Conservation (phyloP, 2,329 filamentous ascomycete genomes). For the Fusarium hainanense region DNA sequence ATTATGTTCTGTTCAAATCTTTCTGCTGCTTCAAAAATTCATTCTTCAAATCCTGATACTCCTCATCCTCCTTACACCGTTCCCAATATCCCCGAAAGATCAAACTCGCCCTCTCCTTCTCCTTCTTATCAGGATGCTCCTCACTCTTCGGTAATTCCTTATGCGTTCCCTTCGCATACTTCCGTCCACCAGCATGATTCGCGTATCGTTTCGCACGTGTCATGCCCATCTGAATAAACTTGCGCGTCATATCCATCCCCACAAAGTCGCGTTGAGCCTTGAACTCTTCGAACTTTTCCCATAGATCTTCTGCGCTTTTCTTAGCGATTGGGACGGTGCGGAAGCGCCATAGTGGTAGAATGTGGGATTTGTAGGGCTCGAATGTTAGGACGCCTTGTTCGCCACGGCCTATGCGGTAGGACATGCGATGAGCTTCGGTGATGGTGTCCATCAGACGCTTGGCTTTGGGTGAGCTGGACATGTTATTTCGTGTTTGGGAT, state of each 20-base stretch:
- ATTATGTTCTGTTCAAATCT: not conserved
- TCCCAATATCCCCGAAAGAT: conserved; percentile 40
- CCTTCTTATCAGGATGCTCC: conserved; percentile 28
- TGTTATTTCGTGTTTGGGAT: too few relatives aligned
- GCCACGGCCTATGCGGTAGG: conserved; percentile 68
- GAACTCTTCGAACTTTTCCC: conserved; percentile 63
- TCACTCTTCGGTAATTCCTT: conserved; percentile 32
- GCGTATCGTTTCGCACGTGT: conserved; percentile 69
- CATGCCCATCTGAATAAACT: conserved; percentile 75
- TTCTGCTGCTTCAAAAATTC: conserved; percentile 28
- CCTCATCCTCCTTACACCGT: conserved; percentile 37
- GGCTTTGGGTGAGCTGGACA: not conserved
- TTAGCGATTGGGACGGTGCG: conserved; percentile 44
- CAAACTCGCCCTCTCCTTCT: conserved; percentile 36
- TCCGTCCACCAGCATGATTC: conserved; percentile 65
- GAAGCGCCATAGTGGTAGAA: conserved; percentile 71
- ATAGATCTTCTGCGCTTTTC: conserved; percentile 61
- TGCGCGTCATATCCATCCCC: conserved; percentile 72
- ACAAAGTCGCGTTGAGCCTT: conserved; percentile 66
- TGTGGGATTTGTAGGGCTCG: conserved; percentile 70
- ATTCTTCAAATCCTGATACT: conserved; percentile 27
- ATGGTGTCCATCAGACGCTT: conserved; percentile 14
- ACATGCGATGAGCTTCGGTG: conserved; percentile 33
- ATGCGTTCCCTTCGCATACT: conserved; percentile 53
- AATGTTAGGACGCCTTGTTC: conserved; percentile 71